Base-by-base conservation (phyloP, 108 stramenopile species). In the Seminavis robusta region DNA sequence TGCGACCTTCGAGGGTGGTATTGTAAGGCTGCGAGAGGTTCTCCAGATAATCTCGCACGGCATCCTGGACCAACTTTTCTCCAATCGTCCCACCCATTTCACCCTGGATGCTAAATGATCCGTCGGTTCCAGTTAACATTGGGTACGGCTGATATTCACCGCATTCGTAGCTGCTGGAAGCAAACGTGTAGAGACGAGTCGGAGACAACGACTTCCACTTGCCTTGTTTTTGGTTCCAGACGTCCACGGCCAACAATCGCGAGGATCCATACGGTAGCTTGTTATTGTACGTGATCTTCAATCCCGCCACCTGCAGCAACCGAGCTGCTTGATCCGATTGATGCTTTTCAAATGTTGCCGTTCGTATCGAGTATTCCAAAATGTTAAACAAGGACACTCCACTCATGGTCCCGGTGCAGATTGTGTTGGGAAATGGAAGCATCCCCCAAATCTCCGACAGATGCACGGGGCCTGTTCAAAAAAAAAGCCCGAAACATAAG, bases 221-320 rank as follows among this genome's bases (percentile, higher is more conserved):
- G 4, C 57, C 32, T n/a, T 42, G 40, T 3, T 52, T 63, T 27
- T 30, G 13, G 58, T 81, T 50, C 53, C 45, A 61, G 0, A 81
- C 43, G 7, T 81, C 65, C 24, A 69, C 50, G 1, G 54, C 34
- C 5, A 62, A 33, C 15, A 75, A 37, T 3, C 68, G 25, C 1
- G 47, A 33, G 17, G 32, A 49, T 21, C 57, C 42, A 21, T 40
- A 29, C 28, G 20, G 21, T 6, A 69, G 31, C 33, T 66, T 17
- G 23, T 57, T 69, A 47, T 81, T 81, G 63, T 76, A 81, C 6
- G 75, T 65, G 15, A 73, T 26, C 28, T 37, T 64, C 67, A 81
- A 36, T 5, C 79, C 79, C 15, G 79, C 76, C 15, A 73, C 62
- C 59, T 81, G 79, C 13, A 81, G 39, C 33, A 81, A 47, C n/a